These are phyloP conservation scores for Westerdykella sp. DNA, from an alignment of 2,329 filamentous ascomycete genomes.

Conservation along the genomic window DNA sequence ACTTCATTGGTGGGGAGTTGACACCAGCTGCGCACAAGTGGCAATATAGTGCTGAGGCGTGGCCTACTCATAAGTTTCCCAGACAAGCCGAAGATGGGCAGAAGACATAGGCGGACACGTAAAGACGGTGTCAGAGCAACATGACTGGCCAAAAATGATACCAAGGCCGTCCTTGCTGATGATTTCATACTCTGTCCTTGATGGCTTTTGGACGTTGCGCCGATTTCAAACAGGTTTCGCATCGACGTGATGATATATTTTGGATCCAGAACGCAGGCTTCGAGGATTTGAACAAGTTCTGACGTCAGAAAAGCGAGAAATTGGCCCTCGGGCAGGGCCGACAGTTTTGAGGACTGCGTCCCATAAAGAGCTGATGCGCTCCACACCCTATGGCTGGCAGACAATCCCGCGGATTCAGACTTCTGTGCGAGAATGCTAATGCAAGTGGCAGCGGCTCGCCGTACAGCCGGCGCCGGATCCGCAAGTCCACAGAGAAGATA, in stretches of 20 bases:
- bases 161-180: constrained; percentile 56
- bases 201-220: constrained; percentile 32
- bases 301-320: constrained; percentile 56
- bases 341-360: constrained; percentile 42
- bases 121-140: constrained; percentile 61
- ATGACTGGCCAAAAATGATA: constrained; percentile 70
- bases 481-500: constrained; percentile 70
- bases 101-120: constrained; percentile 61
- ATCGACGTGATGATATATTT: constrained; percentile 63
- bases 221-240: constrained; percentile 54
- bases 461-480: constrained; percentile 69
- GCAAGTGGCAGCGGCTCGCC: constrained; percentile 66
- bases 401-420: constrained; percentile 6
- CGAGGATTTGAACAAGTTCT: constrained; percentile 66
- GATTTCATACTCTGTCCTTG: constrained; percentile 47
- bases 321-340: constrained; percentile 55
- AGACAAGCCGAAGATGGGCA: constrained; percentile 67
- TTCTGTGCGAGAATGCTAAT: constrained; percentile 35
- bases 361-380: constrained; percentile 53
- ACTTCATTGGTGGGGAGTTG: constrained; percentile 49
- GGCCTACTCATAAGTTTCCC: constrained; percentile 65
- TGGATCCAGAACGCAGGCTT: constrained; percentile 79
- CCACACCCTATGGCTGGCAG: constrained; percentile 39
- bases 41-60: constrained; percentile 70
- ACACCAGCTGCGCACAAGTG: constrained; percentile 65